A percentile compares a stretch with the other conserved stretches of the same genome.
Conservation (phyloP, 768 basidiomycete genomes). For the Rhodotorula paludigena region DNA sequence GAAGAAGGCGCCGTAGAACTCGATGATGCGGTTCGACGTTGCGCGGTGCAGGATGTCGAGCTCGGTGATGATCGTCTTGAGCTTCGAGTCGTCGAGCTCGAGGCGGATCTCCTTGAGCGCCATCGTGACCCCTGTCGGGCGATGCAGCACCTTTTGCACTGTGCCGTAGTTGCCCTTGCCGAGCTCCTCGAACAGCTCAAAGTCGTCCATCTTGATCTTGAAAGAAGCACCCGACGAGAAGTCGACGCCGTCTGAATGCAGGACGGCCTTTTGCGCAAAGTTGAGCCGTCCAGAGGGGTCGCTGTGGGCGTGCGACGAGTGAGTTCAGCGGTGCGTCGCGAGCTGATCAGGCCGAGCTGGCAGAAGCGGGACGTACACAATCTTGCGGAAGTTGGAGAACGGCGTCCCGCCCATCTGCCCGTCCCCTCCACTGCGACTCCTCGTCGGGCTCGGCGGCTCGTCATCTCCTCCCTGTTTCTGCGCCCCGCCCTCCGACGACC, state of each 20-base stretch:
- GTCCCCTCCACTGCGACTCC: background rate
- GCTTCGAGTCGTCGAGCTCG: constrained; percentile 85
- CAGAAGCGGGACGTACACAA: constrained; percentile 65
- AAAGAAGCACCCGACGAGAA: constrained; percentile 88
- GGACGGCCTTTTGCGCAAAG: constrained; percentile 85
- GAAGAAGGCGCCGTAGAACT: constrained; percentile 98
- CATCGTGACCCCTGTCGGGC: constrained; percentile 91
- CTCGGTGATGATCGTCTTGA: constrained; percentile 97
- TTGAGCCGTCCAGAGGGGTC: constrained; percentile 95
- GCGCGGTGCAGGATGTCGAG: constrained; percentile 96
- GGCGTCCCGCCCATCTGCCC: constrained; percentile 60
- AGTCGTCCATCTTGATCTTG: constrained; percentile 79
- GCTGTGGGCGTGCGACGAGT: constrained; percentile 49
- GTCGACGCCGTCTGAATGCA: constrained; percentile 80
- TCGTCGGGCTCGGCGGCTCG: constrained; percentile 16
- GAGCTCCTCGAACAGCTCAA: constrained; percentile 84
- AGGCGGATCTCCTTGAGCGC: constrained; percentile 99
- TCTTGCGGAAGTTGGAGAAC: constrained; percentile 87
- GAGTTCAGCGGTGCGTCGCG: too few species aligned
- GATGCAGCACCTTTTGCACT: constrained; percentile 90
- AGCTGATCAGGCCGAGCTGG: background rate
- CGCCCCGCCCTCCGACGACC: constrained; percentile 66
- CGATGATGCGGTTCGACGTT: constrained; percentile 82
- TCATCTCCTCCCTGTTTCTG: constrained; percentile 47
- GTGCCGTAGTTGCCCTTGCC: constrained; percentile 97